Evolutionary conservation across 83 land plant species (phyloP), one percentile per base, ranked within the genome.

Genomic region (Isoetes engelmannii): DNA sequence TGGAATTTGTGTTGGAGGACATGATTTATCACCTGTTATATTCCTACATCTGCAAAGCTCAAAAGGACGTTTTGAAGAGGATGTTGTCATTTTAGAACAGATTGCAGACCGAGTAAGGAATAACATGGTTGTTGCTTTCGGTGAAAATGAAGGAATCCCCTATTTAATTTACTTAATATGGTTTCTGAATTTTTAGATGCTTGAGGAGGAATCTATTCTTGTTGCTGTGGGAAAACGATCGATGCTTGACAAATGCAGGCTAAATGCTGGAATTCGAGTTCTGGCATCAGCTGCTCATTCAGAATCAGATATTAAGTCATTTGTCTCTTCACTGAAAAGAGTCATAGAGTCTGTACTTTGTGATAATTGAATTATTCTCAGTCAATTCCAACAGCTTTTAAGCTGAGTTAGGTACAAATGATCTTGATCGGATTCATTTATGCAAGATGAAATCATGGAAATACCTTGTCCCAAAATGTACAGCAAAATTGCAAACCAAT

Each of bases 271-370:
- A 6, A 77, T 90, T 43, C 79, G 75, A 44, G 21, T 90, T 62
- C 61, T 67, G 48, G 89, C 85, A 28, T 85, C 96, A 65, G 86
- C 91, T 67, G 88, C 78, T n/a, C 96, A 90, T 61, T 45, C 85
- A 51, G 84, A 90, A 69, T 67, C 83, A 49, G 91, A 90, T 74
- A 51, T 90, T 15, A 10, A 65, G 13, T 73, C 75, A 53, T 84
- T 78, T 6, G 63, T 74, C 50, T 81, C 76, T 47, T 71, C 83
- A 44, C 18, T 89, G 58, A 83, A 72, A 59, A 74, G 72, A 57
- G 82, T 72, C 44, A 71, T 81, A 46, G 76, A 72, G 21, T 66
- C 63, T 44, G 77, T 84, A 57, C 72, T 84, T 15, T 28, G 50
- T 45, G 71, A 28, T 69, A 42, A 64, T 55, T 43, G 43, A 49